phyloP scores from a whole-genome alignment of 495 filamentous ascomycete genomes.

The Pyrenopolyporus hunteri region DNA sequence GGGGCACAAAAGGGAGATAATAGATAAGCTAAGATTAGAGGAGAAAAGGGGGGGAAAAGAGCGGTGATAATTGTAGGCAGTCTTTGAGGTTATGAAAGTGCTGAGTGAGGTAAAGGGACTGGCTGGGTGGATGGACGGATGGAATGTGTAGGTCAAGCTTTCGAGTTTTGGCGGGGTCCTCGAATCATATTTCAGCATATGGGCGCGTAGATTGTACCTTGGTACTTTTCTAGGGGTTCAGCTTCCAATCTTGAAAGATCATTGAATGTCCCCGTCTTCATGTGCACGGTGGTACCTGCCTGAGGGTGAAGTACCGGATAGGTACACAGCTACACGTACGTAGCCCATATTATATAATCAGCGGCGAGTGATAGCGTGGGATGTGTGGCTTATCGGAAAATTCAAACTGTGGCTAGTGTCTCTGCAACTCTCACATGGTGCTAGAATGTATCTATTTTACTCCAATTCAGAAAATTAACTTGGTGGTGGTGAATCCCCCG shows the following conservation, averaged over 20 bases:
- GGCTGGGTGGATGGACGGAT: too few species aligned
- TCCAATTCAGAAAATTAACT: neutral
- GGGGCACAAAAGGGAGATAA: constrained; percentile 15
- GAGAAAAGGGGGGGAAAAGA: constrained; percentile 21
- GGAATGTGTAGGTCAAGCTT: constrained; percentile 34
- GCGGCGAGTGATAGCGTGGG: too few species aligned
- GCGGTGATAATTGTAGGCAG: constrained; percentile 24
- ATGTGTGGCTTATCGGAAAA: too few species aligned
- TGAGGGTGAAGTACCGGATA: too few species aligned
- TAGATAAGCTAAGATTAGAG: constrained; percentile 21
- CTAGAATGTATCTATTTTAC: neutral
- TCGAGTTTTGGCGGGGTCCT: constrained; percentile 32
- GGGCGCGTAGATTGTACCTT: neutral
- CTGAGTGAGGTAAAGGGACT: too few species aligned
- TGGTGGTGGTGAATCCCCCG: constrained; percentile 2
- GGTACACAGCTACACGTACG: neutral
- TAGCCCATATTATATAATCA: too few species aligned
- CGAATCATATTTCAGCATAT: constrained; percentile 15
- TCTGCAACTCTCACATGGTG: too few species aligned
- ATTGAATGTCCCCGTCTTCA: too few species aligned
- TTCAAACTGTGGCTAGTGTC: constrained; percentile 25
- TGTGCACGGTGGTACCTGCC: too few species aligned
- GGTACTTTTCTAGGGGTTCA: too few species aligned
- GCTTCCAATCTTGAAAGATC: too few species aligned
- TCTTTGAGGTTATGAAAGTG: constrained; percentile 4